phyloP scores from a whole-genome alignment of 75 land plant genomes.

The Pinus albicaulis region DNA sequence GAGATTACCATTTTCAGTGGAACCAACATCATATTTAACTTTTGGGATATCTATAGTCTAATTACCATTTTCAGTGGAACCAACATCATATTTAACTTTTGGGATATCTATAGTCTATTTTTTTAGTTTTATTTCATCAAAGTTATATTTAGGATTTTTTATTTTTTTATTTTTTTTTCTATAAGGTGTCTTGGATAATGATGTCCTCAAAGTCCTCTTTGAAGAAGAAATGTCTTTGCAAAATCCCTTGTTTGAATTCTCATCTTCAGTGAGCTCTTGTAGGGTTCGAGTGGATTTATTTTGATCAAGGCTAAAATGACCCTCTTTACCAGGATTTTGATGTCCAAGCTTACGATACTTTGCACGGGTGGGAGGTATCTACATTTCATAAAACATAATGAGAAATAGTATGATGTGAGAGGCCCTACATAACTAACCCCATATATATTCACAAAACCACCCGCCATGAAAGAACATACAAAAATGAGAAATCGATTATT shows the following conservation, averaged over 20 bases:
- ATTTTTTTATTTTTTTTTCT: neutral
- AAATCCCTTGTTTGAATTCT: neutral
- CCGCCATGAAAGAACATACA: neutral
- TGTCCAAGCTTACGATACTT: slow-evolving; percentile 77
- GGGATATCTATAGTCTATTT: neutral
- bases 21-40: neutral
- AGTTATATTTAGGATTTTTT: neutral
- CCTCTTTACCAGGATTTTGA: slow-evolving; percentile 34
- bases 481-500: neutral
- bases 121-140: neutral
- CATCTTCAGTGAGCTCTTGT: neutral
- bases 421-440: neutral
- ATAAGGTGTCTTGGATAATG: neutral
- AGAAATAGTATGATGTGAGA: neutral
- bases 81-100: neutral
- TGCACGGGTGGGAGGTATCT: slow-evolving; percentile 81
- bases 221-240: slow-evolving; percentile 1
- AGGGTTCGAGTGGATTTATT: neutral
- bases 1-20: slow-evolving; percentile 4
- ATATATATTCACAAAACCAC: neutral
- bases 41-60: neutral
- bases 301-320: neutral
- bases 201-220: neutral
- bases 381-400: slow-evolving; percentile 3
- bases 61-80: slow-evolving; percentile 1